phyloP scores from a whole-genome alignment of 495 filamentous ascomycete genomes.

The Penicillium bovifimosum region DNA sequence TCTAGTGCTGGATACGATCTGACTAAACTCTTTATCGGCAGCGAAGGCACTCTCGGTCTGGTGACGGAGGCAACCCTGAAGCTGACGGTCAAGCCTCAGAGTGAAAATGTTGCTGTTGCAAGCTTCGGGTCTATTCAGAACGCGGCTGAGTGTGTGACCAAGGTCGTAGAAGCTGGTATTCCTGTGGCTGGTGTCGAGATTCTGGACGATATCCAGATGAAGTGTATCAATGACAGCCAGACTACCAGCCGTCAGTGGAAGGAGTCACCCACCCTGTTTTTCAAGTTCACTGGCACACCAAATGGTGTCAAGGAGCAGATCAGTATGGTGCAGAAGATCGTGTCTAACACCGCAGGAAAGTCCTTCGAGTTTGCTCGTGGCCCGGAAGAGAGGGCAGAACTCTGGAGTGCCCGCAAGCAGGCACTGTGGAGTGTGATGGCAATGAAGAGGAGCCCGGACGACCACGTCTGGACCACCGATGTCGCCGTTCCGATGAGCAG shows the following conservation, averaged over 20 bases:
- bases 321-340: conserved; percentile 49
- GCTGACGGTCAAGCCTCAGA: conserved; percentile 57
- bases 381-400: conserved; percentile 49
- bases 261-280: conserved; percentile 58
- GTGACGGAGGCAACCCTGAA: conserved; percentile 61
- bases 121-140: conserved; percentile 51
- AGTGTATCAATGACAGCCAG: conserved; percentile 56
- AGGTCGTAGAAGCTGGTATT: conserved; percentile 56
- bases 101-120: conserved; percentile 57
- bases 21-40: conserved; percentile 57
- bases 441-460: conserved; percentile 47
- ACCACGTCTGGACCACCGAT: conserved; percentile 63
- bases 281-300: conserved; percentile 61
- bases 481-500: conserved; percentile 60
- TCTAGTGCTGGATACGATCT: conserved; percentile 64
- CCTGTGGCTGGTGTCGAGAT: conserved; percentile 61
- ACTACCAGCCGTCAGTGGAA: conserved; percentile 52
- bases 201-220: conserved; percentile 62
- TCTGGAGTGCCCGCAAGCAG: conserved; percentile 59
- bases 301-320: conserved; percentile 56
- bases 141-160: conserved; percentile 55
- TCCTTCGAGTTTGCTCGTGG: conserved; percentile 57
- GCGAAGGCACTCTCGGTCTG: conserved; percentile 60
- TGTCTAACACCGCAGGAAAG: conserved; percentile 40
- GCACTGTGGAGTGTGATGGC: conserved; percentile 58